Percentiles rank a stretch among this genome's conserved stretches.
Evolutionary conservation across 2,329 filamentous ascomycete species (phyloP).

Genomic region (Fonsecaea pugnacius): DNA sequence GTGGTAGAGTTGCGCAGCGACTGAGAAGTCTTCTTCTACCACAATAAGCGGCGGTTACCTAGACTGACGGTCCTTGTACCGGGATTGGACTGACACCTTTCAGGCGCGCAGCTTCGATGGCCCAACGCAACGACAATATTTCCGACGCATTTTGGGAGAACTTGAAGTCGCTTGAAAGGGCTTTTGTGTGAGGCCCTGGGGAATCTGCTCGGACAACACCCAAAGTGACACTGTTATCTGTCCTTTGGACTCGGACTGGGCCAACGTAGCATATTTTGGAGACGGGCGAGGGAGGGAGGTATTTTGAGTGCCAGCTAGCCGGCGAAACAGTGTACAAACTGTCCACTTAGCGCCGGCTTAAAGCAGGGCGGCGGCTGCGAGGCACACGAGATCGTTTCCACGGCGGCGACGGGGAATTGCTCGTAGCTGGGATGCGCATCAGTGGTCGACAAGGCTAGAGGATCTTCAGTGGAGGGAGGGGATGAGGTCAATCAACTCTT

Average conservation of each 20-base stretch:
- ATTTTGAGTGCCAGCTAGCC: not conserved
- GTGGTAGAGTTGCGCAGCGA: not conserved
- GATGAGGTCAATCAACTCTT: not conserved
- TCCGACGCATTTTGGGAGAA: too few species aligned
- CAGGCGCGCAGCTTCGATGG: not conserved
- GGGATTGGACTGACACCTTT: not conserved
- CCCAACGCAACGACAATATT: too few species aligned
- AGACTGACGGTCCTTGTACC: not conserved
- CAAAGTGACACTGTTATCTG: not conserved
- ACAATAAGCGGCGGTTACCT: not conserved
- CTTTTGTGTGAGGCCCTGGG: not conserved
- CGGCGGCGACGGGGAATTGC: too few species aligned
- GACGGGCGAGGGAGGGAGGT: not conserved
- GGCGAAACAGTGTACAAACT: not conserved
- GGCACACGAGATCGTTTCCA: not conserved
- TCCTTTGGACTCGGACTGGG: not conserved
- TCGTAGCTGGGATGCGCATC: not conserved
- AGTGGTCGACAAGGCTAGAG: not conserved
- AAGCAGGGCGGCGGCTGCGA: not conserved
- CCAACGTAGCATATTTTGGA: not conserved
- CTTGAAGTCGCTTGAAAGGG: too few species aligned
- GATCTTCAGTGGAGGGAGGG: not conserved
- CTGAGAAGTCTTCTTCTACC: not conserved
- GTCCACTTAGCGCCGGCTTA: not conserved
- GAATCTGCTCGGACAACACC: not conserved